Conservation (phyloP, 331 rosid species). For the Stylosanthes scabra region DNA sequence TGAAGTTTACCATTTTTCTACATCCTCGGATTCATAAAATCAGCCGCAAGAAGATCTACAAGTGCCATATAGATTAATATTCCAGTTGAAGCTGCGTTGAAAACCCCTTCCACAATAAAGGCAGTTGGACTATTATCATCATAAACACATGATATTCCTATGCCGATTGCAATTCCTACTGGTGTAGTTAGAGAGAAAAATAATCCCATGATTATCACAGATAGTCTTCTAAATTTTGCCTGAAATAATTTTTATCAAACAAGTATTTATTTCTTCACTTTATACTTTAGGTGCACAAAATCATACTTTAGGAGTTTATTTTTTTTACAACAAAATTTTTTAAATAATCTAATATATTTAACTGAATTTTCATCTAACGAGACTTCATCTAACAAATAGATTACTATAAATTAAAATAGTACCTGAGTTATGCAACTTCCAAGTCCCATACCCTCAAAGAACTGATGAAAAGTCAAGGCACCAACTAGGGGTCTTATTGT, state of each 20-base stretch:
- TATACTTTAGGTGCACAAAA: not conserved
- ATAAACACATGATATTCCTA: constrained; percentile 50
- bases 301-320: too few species aligned
- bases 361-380: too few species aligned
- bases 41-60: constrained; percentile 66
- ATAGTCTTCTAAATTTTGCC: constrained; percentile 57
- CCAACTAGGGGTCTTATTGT: constrained; percentile 61
- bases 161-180: constrained; percentile 58
- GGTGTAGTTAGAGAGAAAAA: constrained; percentile 68
- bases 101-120: constrained; percentile 57
- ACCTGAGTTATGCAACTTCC: constrained; percentile 82
- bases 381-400: too few species aligned
- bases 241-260: not conserved
- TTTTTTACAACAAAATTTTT: too few species aligned
- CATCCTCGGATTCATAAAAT: constrained; percentile 69
- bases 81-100: constrained; percentile 63
- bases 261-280: not conserved
- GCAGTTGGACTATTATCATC: constrained; percentile 57
- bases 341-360: too few species aligned
- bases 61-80: constrained; percentile 73
- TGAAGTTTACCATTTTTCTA: constrained; percentile 52
- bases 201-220: constrained; percentile 44
- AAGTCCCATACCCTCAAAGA: constrained; percentile 85
- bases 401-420: not conserved
- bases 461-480: constrained; percentile 72